Base-by-base conservation (phyloP, 2,329 filamentous ascomycete species). In the Huntiella moniliformis region DNA sequence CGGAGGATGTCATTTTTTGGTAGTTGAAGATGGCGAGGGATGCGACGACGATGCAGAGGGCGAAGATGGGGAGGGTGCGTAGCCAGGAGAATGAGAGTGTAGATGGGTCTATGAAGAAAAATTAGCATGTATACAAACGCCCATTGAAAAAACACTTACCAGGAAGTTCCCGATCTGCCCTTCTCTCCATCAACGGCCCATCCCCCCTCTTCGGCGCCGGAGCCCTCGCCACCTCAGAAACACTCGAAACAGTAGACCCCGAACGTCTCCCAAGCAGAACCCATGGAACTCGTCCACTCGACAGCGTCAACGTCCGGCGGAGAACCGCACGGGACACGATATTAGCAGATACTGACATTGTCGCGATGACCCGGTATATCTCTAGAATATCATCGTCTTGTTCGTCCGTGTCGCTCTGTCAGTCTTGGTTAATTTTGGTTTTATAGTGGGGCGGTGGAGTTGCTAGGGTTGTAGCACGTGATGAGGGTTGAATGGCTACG, bases 21-120 rank as follows among this genome's bases (percentile, higher is more conserved):
- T 98, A 96, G 72, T 98, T 98, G 80, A 98, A 96, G 62, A 98
- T 95, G 54, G 81, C 84, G 50, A 92, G 66, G 53, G 79, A 78
- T 53, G 79, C 80, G 46, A 71, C 68, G 42, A 74, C 72, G 54
- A 94, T 75, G 52, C 84, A 67, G 52, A 73, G 62, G 45, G 80
- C 59, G 70, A 96, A 96, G 59, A 93, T 65, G 45, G 88, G 88
- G 32, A 94, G 63, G 1, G 84, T 85, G 54, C 73, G 73, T 46
- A 69, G 59, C 81, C 82, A 87, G 54, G 70, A 68, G 58, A 74
- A 73, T 42, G 57, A 58, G 47, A 61, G 58, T 48, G 63, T 58
- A 45, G 62, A 56, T 48, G 70, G 56, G 52, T 66, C 65, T 67
- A 17, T 3, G 17, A 16, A 31, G 18, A 6, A 4, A 44, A 5